phyloP scores from a whole-genome alignment of 495 filamentous ascomycete species.

The Lepidopterella palustris region DNA sequence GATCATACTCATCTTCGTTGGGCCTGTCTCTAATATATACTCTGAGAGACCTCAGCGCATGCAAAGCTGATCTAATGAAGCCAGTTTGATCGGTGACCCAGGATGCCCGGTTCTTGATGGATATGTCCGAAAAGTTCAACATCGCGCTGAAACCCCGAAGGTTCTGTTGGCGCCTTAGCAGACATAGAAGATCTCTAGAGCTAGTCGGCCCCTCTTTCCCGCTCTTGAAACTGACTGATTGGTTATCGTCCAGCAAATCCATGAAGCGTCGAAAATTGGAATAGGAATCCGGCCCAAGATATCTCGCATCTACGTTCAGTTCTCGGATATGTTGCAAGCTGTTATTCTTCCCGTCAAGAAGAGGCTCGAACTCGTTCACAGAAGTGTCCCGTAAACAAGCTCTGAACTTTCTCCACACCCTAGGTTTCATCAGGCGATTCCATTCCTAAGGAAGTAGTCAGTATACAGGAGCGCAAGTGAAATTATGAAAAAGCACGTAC shows the following conservation, averaged over 20 bases:
- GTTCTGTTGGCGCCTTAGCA: constrained; percentile 6
- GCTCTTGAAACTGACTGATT: constrained; percentile 7
- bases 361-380: neutral
- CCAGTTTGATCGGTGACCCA: constrained; percentile 5
- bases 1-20: neutral
- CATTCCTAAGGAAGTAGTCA: constrained; percentile 5
- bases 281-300: neutral
- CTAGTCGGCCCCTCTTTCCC: constrained; percentile 3
- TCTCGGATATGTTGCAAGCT: constrained; percentile 11
- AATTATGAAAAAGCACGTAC: neutral
- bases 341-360: neutral
- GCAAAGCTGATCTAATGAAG: constrained; percentile 5
- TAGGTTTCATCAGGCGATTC: constrained; percentile 7
- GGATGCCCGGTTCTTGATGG: neutral
- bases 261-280: constrained; percentile 8
- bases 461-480: neutral
- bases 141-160: constrained; percentile 6
- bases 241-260: constrained; percentile 6
- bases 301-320: neutral
- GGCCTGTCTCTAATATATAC: constrained; percentile 6
- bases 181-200: constrained; percentile 4
- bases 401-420: constrained; percentile 10
- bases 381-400: neutral
- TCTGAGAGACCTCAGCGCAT: constrained; percentile 9
- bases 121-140: constrained; percentile 4